Percentiles rank a stretch among this genome's conserved stretches.
Evolutionary conservation across 495 filamentous ascomycete genomes (phyloP).

Genomic region (Aspergillus kassunensis): DNA sequence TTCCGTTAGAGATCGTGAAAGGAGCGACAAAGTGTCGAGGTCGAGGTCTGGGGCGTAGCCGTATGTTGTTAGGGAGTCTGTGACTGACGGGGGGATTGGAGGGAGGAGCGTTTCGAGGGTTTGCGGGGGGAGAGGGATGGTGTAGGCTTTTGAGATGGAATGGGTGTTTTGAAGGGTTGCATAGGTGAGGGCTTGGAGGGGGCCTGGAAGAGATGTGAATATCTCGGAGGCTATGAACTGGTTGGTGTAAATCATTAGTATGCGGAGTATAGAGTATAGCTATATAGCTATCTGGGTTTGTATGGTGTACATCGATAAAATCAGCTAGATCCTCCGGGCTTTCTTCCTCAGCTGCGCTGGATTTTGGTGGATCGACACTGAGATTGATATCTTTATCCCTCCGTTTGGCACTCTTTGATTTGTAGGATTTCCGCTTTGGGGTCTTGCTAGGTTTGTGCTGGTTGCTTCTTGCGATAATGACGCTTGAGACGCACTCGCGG

Average conservation of each 20-base stretch:
- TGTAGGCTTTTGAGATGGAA: constrained; percentile 45
- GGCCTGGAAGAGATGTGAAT: constrained; percentile 58
- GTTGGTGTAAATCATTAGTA: background rate
- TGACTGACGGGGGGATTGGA: constrained; percentile 44
- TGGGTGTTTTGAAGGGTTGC: constrained; percentile 46
- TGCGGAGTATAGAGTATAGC: background rate
- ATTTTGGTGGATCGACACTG: constrained; percentile 57
- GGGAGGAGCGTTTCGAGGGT: constrained; percentile 39
- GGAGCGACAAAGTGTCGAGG: constrained; percentile 45
- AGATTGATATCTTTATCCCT: constrained; percentile 45
- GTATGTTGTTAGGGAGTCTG: constrained; percentile 63
- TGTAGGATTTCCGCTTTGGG: constrained; percentile 44
- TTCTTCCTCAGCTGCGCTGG: background rate
- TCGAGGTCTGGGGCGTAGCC: constrained; percentile 39
- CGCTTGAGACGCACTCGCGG: constrained; percentile 59
- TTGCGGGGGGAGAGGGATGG: constrained; percentile 43
- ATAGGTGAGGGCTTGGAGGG: constrained; percentile 60
- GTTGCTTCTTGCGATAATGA: constrained; percentile 54
- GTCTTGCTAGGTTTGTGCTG: constrained; percentile 29
- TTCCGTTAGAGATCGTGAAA: constrained; percentile 55
- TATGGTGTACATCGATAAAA: constrained; percentile 1
- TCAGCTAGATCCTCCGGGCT: constrained; percentile 3
- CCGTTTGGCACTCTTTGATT: constrained; percentile 20
- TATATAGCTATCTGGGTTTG: background rate
- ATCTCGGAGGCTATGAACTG: constrained; percentile 69